Evolutionary conservation across 2,329 filamentous ascomycete genomes (phyloP).

Genomic region (Leptodontidium sp.): DNA sequence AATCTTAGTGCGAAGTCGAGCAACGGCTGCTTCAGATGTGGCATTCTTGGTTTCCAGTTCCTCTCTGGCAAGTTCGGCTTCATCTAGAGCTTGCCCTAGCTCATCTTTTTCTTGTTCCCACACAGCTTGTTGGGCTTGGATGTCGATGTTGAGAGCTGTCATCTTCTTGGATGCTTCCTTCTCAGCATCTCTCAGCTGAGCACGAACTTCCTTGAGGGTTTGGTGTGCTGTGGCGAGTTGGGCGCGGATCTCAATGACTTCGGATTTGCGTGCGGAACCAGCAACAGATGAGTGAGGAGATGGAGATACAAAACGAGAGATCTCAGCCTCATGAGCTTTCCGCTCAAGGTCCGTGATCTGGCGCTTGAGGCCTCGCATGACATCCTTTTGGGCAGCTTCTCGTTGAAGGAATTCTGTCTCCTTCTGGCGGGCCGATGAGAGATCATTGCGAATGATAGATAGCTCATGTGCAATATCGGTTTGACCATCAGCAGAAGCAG

Average conservation of each 20-base stretch:
- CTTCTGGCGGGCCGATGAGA: conserved; percentile 69
- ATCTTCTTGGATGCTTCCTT: conserved; percentile 50
- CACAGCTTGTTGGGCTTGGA: conserved; percentile 55
- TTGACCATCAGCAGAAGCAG: conserved; percentile 47
- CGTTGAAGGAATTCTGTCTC: conserved; percentile 71
- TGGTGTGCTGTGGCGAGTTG: conserved; percentile 69
- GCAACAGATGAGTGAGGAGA: conserved; percentile 57
- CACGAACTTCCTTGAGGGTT: conserved; percentile 62
- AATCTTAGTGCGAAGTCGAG: conserved; percentile 59
- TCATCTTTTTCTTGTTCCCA: conserved; percentile 47
- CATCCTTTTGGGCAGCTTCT: conserved; percentile 69
- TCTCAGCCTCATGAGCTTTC: conserved; percentile 70
- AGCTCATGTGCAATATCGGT: conserved; percentile 61
- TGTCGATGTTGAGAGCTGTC: conserved; percentile 58
- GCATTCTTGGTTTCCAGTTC: conserved; percentile 47
- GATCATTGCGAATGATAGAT: conserved; percentile 67
- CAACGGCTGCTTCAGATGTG: conserved; percentile 55
- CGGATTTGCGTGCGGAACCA: conserved; percentile 62
- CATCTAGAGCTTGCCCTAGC: conserved; percentile 53
- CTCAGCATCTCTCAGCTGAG: conserved; percentile 58
- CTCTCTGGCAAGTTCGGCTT: conserved; percentile 56
- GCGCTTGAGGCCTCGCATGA: conserved; percentile 68
- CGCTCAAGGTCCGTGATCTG: conserved; percentile 73
- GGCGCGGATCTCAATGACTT: conserved; percentile 65
- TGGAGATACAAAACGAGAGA: conserved; percentile 57